Evolutionary conservation across 345 rosid species (phyloP).

Genomic region (Nasturtium officinale): DNA sequence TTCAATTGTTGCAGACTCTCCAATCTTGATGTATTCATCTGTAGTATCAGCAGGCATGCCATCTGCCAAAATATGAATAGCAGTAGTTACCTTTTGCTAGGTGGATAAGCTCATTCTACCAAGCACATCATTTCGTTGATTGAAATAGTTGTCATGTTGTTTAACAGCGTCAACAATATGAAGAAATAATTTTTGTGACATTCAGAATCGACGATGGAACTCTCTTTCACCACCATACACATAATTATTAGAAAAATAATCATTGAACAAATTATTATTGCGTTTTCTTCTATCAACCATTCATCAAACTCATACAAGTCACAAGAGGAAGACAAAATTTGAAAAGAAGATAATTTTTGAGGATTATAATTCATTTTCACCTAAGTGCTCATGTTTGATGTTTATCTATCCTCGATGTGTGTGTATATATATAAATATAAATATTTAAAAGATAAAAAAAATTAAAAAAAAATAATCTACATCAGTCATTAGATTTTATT

Average conservation of each 20-base stretch:
- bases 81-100: neutral
- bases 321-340: no score
- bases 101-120: neutral
- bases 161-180: neutral
- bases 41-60: neutral
- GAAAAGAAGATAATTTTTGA: no score
- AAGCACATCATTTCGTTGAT: neutral
- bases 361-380: no score
- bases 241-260: neutral
- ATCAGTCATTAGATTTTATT: no score
- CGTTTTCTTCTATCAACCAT: no score
- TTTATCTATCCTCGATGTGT: no score
- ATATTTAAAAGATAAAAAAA: no score
- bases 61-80: neutral
- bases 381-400: no score
- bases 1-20: neutral
- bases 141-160: neutral
- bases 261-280: neutral
- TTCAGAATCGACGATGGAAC: neutral
- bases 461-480: no score
- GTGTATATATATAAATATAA: no score
- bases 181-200: neutral
- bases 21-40: neutral
- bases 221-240: neutral
- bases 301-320: no score